Evolutionary conservation across 768 basidiomycete species (phyloP).

Genomic region (Crepidotus variabilis): DNA sequence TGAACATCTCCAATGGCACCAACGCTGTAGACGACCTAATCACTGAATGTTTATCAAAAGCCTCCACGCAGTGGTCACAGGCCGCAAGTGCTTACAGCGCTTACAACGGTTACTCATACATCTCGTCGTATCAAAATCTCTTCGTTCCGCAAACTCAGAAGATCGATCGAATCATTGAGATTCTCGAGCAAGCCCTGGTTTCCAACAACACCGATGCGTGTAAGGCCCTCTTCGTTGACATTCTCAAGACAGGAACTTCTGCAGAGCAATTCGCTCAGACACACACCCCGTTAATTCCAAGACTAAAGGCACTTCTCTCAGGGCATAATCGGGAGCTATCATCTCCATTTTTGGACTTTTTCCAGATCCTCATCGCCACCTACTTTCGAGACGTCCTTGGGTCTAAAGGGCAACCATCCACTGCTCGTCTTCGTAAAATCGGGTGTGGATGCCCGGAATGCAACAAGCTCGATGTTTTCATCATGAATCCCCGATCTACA

Average conservation of each 20-base stretch:
- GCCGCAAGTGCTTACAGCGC: not conserved
- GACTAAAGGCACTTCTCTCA: slow-evolving; percentile 16
- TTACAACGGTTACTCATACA: not conserved
- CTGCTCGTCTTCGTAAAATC: slow-evolving; percentile 21
- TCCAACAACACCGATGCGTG: slow-evolving; percentile 18
- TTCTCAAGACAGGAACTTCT: slow-evolving; percentile 14
- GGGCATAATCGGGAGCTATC: slow-evolving; percentile 13
- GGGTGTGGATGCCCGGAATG: slow-evolving; percentile 31
- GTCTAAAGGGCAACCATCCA: slow-evolving; percentile 9
- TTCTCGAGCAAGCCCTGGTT: slow-evolving; percentile 21
- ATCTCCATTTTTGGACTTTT: slow-evolving; percentile 25
- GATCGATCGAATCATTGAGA: slow-evolving; percentile 19
- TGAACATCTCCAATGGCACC: not conserved
- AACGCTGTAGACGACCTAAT: slow-evolving; percentile 13
- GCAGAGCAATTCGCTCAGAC: slow-evolving; percentile 20
- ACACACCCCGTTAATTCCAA: slow-evolving; percentile 23
- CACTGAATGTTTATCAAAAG: slow-evolving; percentile 12
- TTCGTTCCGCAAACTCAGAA: slow-evolving; percentile 10
- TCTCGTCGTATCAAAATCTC: not conserved
- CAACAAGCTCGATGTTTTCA: slow-evolving; percentile 21
- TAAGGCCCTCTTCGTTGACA: slow-evolving; percentile 16
- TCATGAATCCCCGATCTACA: slow-evolving; percentile 13
- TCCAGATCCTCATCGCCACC: slow-evolving; percentile 22
- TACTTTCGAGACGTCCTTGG: slow-evolving; percentile 27
- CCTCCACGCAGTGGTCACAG: slow-evolving; percentile 17